Conservation (phyloP, 306 rosid genomes). For the Senna tora region DNA sequence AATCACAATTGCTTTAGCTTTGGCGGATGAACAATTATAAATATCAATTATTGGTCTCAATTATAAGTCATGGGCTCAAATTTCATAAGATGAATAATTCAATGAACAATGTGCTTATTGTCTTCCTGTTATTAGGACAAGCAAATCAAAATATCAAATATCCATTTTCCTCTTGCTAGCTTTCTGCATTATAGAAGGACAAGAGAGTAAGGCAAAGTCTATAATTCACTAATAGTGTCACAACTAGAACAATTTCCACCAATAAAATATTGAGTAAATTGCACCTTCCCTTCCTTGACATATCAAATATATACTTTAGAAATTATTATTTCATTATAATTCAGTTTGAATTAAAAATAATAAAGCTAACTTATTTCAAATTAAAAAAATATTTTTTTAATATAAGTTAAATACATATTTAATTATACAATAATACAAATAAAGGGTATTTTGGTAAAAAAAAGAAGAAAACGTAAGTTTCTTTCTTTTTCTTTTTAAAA, state of each 20-base stretch:
- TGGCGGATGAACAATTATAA: conserved; percentile 37
- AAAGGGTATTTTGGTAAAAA: too few relatives aligned
- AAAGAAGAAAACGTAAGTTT: too few relatives aligned
- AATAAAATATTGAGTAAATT: too few relatives aligned
- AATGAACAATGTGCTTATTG: conserved; percentile 34
- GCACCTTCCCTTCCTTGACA: too few relatives aligned
- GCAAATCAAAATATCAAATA: conserved; percentile 31
- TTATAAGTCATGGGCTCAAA: conserved; percentile 38
- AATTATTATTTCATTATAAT: too few relatives aligned
- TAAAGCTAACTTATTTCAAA: too few relatives aligned
- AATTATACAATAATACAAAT: too few relatives aligned
- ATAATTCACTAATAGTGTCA: conserved; percentile 27
- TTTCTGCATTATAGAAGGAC: conserved; percentile 27
- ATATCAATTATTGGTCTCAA: conserved; percentile 42
- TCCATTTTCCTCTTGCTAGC: conserved; percentile 35
- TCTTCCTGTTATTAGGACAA: conserved; percentile 33
- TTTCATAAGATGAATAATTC: conserved; percentile 31
- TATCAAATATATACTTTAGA: too few relatives aligned
- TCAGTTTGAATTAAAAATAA: too few relatives aligned
- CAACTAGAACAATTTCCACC: conserved; percentile 9
- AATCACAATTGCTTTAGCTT: conserved; percentile 10
- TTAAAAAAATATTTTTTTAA: too few relatives aligned
- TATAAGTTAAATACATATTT: too few relatives aligned
- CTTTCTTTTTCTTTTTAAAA: too few relatives aligned
- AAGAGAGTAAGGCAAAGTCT: conserved; percentile 27